Evolutionary conservation across 768 basidiomycete genomes (phyloP).

Genomic region (Boletellus ananas): DNA sequence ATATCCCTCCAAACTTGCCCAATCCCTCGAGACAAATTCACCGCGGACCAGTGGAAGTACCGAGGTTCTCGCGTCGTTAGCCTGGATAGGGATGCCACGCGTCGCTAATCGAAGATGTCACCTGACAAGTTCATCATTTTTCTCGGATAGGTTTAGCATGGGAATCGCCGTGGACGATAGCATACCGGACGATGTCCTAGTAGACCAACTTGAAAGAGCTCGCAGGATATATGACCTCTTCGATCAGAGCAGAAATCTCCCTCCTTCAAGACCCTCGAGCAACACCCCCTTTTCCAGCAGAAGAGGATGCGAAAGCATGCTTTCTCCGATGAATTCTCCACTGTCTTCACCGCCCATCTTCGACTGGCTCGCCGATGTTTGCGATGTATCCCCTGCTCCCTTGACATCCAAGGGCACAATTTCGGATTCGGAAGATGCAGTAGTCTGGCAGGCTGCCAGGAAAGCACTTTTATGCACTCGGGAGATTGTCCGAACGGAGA

Average conservation of each 20-base stretch:
- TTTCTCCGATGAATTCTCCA: not conserved
- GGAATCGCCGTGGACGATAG: constrained; percentile 49
- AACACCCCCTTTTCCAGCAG: not conserved
- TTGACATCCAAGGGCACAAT: constrained; percentile 1
- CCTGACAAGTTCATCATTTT: not conserved
- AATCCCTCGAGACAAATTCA: not conserved
- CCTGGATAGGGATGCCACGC: constrained; percentile 26
- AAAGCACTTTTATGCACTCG: constrained; percentile 43
- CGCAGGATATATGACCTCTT: constrained; percentile 20
- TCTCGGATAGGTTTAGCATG: constrained; percentile 21
- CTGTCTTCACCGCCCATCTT: not conserved
- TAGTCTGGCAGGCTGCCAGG: constrained; percentile 36
- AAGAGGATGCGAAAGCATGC: not conserved
- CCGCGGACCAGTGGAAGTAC: constrained; percentile 17
- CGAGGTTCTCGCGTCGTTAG: constrained; percentile 31
- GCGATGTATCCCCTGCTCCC: not conserved
- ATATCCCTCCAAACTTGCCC: not conserved
- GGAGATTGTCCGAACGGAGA: constrained; percentile 48
- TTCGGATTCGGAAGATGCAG: constrained; percentile 22
- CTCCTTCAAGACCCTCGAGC: not conserved
- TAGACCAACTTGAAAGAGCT: constrained; percentile 46
- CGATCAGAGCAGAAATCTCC: not conserved
- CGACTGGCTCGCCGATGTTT: not conserved
- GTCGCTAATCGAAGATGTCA: not conserved
- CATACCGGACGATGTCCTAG: constrained; percentile 48